A percentile compares a stretch with the other conserved stretches of the same genome.
phyloP scores from a whole-genome alignment of 208 protist genomes.

The Endotrypanum monterogeii region DNA sequence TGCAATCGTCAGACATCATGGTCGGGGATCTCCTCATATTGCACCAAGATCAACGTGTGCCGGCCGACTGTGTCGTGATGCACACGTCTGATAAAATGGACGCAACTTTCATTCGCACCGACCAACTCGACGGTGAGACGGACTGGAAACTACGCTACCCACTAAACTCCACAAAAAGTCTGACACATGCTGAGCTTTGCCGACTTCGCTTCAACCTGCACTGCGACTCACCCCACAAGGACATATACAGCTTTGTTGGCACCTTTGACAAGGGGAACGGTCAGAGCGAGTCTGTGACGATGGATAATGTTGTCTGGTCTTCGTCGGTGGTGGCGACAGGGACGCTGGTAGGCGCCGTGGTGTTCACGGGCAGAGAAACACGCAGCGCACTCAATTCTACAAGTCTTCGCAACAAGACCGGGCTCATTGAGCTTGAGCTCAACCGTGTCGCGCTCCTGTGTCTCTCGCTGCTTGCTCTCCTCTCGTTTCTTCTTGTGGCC shows the following conservation, averaged over 20 bases:
- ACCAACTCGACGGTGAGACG: slow-evolving; percentile 99
- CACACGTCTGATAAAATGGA: slow-evolving; percentile 95
- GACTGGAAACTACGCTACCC: slow-evolving; percentile 97
- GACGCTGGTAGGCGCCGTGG: slow-evolving; percentile 66
- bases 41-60: slow-evolving; percentile 93
- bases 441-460: slow-evolving; percentile 95
- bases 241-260: slow-evolving; percentile 97
- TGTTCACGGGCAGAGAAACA: slow-evolving; percentile 96
- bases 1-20: slow-evolving; percentile 86
- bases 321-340: slow-evolving; percentile 97
- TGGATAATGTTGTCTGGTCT: slow-evolving; percentile 98
- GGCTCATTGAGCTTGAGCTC: slow-evolving; percentile 95
- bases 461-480: slow-evolving; percentile 64
- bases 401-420: slow-evolving; percentile 84
- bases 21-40: slow-evolving; percentile 96
- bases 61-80: slow-evolving; percentile 97
- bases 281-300: slow-evolving; percentile 70
- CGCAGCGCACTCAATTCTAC: slow-evolving; percentile 95
- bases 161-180: slow-evolving; percentile 51
- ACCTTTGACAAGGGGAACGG: slow-evolving; percentile 57
- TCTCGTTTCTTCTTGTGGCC: slow-evolving; percentile 68
- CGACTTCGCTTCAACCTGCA: slow-evolving; percentile 61
- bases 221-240: slow-evolving; percentile 88
- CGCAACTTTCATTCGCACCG: slow-evolving; percentile 97
- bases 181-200: slow-evolving; percentile 36